These are phyloP conservation scores for Pyrenophora teres DNA, from an alignment of 2,329 filamentous ascomycete species.

Conservation along the genomic window DNA sequence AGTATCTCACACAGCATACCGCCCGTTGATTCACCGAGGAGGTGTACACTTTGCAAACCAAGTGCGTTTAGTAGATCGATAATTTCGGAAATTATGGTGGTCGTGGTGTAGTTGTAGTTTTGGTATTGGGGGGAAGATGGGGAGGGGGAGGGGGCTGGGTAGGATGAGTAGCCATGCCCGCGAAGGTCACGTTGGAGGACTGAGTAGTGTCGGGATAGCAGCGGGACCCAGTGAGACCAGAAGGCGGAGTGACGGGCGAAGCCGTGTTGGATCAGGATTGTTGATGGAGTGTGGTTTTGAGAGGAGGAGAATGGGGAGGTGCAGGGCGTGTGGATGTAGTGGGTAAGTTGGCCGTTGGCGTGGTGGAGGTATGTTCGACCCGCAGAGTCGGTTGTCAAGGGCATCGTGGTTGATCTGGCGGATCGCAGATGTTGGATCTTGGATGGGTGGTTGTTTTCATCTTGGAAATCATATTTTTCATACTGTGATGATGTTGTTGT, in stretches of 20 bases:
- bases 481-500: background rate
- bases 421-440: background rate
- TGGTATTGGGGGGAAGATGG: conserved; percentile 13
- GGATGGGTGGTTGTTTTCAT: background rate
- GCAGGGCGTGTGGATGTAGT: conserved; percentile 27
- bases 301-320: conserved; percentile 34
- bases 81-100: conserved; percentile 41
- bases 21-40: conserved; percentile 43
- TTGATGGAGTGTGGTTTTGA: conserved; percentile 37
- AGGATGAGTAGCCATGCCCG: conserved; percentile 42
- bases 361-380: conserved; percentile 38
- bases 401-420: conserved; percentile 16
- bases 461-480: background rate
- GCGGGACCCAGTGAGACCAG: conserved; percentile 49
- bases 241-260: conserved; percentile 43
- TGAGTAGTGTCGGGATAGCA: too few species aligned
- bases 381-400: conserved; percentile 23
- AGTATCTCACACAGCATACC: conserved; percentile 44
- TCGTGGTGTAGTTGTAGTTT: conserved; percentile 24
- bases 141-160: conserved; percentile 33
- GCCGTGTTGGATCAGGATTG: conserved; percentile 47
- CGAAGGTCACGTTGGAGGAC: conserved; percentile 42
- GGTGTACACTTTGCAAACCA: conserved; percentile 38
- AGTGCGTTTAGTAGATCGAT: conserved; percentile 45
- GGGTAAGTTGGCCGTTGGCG: conserved; percentile 36